Conservation (phyloP, 2,329 filamentous ascomycete species). For the Xylaria polymorpha region DNA sequence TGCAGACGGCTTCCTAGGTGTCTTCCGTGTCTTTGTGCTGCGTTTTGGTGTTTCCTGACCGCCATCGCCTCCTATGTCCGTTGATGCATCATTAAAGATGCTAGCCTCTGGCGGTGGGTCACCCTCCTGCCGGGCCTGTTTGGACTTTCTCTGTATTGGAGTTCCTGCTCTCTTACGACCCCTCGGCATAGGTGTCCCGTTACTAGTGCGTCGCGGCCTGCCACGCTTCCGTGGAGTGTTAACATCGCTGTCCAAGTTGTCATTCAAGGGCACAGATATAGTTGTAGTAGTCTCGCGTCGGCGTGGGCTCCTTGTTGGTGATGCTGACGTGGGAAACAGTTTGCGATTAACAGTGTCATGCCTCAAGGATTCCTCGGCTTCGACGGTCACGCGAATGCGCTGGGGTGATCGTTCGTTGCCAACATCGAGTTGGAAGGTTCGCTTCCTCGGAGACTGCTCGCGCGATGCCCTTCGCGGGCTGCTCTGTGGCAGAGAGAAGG, state of each 20-base stretch:
- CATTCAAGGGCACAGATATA: constrained; percentile 62
- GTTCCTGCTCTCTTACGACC: constrained; percentile 61
- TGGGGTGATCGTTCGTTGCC: constrained; percentile 63
- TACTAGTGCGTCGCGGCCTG: constrained; percentile 60
- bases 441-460: constrained; percentile 63
- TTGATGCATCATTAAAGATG: constrained; percentile 42
- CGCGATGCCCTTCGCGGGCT: constrained; percentile 54
- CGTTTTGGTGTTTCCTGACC: constrained; percentile 49
- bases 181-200: constrained; percentile 63
- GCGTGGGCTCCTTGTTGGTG: constrained; percentile 54
- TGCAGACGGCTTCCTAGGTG: constrained; percentile 42
- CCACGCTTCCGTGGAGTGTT: constrained; percentile 58
- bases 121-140: constrained; percentile 50
- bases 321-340: constrained; percentile 52
- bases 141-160: constrained; percentile 54
- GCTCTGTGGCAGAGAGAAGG: constrained; percentile 59
- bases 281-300: constrained; percentile 56
- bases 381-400: constrained; percentile 66
- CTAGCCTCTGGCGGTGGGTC: constrained; percentile 47
- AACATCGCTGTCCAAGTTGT: constrained; percentile 39
- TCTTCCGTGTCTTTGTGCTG: constrained; percentile 51
- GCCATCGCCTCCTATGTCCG: constrained; percentile 40
- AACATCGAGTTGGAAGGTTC: constrained; percentile 67
- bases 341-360: constrained; percentile 51
- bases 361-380: constrained; percentile 54